phyloP scores from a whole-genome alignment of 345 rosid genomes.

The Cardamine occulta region DNA sequence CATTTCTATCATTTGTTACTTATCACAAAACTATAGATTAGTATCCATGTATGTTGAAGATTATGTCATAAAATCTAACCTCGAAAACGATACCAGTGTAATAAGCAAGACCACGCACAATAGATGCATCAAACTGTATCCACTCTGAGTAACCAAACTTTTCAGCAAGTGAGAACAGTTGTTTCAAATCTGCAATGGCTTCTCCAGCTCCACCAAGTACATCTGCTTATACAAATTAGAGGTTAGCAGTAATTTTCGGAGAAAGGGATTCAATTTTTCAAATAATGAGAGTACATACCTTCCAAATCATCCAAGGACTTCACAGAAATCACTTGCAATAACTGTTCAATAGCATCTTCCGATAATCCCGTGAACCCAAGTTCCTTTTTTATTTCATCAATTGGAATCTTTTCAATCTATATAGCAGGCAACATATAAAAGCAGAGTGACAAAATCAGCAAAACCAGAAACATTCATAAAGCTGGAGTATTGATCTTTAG shows the following conservation, averaged over 20 bases:
- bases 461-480: background rate
- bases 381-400: constrained; percentile 76
- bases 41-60: background rate
- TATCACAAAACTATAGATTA: background rate
- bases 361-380: constrained; percentile 68
- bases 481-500: background rate
- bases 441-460: background rate
- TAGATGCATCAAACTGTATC: constrained; percentile 96
- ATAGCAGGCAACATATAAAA: constrained; percentile 13
- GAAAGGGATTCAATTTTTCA: constrained; percentile 6
- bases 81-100: constrained; percentile 96
- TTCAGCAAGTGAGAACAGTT: constrained; percentile 83
- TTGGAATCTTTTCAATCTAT: constrained; percentile 81
- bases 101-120: constrained; percentile 97
- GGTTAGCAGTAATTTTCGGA: background rate
- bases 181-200: constrained; percentile 82
- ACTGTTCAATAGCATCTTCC: constrained; percentile 66
- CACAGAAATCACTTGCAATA: constrained; percentile 73
- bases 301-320: constrained; percentile 79
- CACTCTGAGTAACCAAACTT: constrained; percentile 88
- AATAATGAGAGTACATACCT: constrained; percentile 49
- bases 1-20: background rate
- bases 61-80: constrained; percentile 55
- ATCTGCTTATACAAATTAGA: constrained; percentile 48
- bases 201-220: constrained; percentile 81